Percentiles rank a stretch among this genome's conserved stretches.
Evolutionary conservation across 2,329 filamentous ascomycete species (phyloP).

Genomic region (Alternaria sp.): DNA sequence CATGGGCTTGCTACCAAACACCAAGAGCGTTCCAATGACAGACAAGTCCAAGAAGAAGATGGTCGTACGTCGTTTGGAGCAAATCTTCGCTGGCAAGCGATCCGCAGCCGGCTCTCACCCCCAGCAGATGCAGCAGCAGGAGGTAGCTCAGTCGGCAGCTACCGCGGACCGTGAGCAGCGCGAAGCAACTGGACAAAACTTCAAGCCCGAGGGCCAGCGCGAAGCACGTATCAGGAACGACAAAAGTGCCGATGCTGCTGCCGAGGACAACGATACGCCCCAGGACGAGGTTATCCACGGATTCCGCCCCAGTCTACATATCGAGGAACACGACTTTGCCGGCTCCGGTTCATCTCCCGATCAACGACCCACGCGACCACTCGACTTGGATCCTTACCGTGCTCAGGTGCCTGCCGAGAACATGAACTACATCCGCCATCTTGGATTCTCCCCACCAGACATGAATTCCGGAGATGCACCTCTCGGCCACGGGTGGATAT

Average conservation of each 20-base stretch:
- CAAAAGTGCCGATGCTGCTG: slow-evolving; percentile 22
- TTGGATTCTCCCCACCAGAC: slow-evolving; percentile 72
- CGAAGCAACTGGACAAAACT: slow-evolving; percentile 51
- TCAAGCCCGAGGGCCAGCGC: slow-evolving; percentile 53
- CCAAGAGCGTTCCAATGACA: slow-evolving; percentile 64
- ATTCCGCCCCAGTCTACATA: slow-evolving; percentile 25
- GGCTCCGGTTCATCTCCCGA: slow-evolving; percentile 61
- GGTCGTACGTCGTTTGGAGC: slow-evolving; percentile 79
- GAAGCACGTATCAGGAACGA: slow-evolving; percentile 58
- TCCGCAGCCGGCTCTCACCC: slow-evolving; percentile 56
- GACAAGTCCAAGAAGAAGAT: slow-evolving; percentile 80
- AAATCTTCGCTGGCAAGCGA: slow-evolving; percentile 79
- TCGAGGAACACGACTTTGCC: slow-evolving; percentile 38
- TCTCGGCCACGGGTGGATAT: slow-evolving; percentile 81
- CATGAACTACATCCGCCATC: slow-evolving; percentile 79
- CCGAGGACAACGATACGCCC: slow-evolving; percentile 24
- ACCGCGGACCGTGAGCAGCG: slow-evolving; percentile 54
- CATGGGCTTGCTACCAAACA: slow-evolving; percentile 70
- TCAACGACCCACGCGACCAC: slow-evolving; percentile 78
- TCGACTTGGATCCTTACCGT: slow-evolving; percentile 82
- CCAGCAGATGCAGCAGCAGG: slow-evolving; percentile 64
- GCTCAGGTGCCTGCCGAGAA: slow-evolving; percentile 79
- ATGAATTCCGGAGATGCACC: slow-evolving; percentile 61
- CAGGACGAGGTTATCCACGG: slow-evolving; percentile 29
- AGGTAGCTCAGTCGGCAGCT: slow-evolving; percentile 65